A percentile compares a stretch with the other conserved stretches of the same genome.
phyloP scores from a whole-genome alignment of 805 yeast genomes.

The Candida jianshihensis region DNA sequence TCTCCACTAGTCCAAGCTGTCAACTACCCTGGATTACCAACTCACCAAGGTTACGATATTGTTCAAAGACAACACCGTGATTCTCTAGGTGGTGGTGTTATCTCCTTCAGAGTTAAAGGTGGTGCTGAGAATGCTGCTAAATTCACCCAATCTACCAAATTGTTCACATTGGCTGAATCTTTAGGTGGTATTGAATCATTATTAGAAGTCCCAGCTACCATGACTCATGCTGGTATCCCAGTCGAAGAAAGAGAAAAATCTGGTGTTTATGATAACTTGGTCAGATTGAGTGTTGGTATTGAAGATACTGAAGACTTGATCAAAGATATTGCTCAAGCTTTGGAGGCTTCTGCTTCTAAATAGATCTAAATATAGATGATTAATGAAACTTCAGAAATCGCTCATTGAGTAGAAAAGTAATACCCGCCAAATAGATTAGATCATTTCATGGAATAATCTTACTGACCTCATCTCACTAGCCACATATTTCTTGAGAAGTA shows the following conservation, averaged over 20 bases:
- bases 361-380: neutral
- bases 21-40: slow-evolving; percentile 75
- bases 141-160: slow-evolving; percentile 66
- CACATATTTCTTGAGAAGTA: neutral
- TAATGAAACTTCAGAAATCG: neutral
- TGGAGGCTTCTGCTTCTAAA: slow-evolving; percentile 23
- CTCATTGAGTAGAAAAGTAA: no score
- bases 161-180: slow-evolving; percentile 84
- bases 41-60: slow-evolving; percentile 56
- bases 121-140: slow-evolving; percentile 70
- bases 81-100: slow-evolving; percentile 87
- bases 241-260: slow-evolving; percentile 66
- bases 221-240: slow-evolving; percentile 92
- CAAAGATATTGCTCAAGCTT: slow-evolving; percentile 64
- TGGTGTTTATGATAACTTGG: slow-evolving; percentile 77
- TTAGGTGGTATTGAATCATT: slow-evolving; percentile 86
- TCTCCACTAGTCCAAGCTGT: slow-evolving; percentile 55
- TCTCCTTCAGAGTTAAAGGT: slow-evolving; percentile 79
- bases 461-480: neutral
- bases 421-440: no score
- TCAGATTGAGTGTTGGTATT: slow-evolving; percentile 81
- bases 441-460: no score
- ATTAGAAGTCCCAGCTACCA: slow-evolving; percentile 81
- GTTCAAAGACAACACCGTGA: slow-evolving; percentile 74
- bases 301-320: slow-evolving; percentile 77